Evolutionary conservation across 331 rosid species (phyloP), one percentile per base, ranked within the genome.

Genomic region (Malus hybrid): DNA sequence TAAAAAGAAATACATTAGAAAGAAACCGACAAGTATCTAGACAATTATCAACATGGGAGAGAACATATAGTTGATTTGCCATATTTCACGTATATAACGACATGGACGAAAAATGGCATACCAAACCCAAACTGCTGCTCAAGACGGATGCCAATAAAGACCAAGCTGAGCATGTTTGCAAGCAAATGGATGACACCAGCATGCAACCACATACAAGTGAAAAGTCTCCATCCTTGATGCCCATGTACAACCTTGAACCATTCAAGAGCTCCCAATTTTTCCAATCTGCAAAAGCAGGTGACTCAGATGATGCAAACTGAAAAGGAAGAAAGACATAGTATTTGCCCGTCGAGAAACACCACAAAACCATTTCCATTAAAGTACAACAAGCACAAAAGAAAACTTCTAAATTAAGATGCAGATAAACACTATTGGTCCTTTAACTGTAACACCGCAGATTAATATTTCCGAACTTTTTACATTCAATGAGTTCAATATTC

Each of bases 61-160:
- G 33, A 3, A 63, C 15, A 53, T 2, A 7, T 10, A 52, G 42
- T 16, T 64, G 16, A 26, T 42, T 42, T 42, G 13, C 48, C 5
- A 42, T 10, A 42, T 42, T 42, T 42, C 48, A 42, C 48, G 48
- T 10, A 42, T 42, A 10, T 42, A 1, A 42, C 24, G 12, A 39
- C 20, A 10, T 1, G 16, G 32, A 29, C 8, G 61, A 60, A 36
- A 70, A 22, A 46, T 13, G 66, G 60, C 67, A 57, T 82, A 85
- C 89, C 83, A 62, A 85, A 85, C 22, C 89, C 87, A 20, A 85
- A 85, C 71, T 85, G 89, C 68, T 85, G 89, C 36, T 85, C 89
- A 6, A 82, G 89, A 71, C 87, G 89, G 70, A 85, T 82, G 20
- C 89, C 89, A 20, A 85, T 85, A 57, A 85, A 72, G 72, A 80